Conservation (phyloP, 2,329 filamentous ascomycete genomes). For the Ophiocordyceps camponoti-leonardi region DNA sequence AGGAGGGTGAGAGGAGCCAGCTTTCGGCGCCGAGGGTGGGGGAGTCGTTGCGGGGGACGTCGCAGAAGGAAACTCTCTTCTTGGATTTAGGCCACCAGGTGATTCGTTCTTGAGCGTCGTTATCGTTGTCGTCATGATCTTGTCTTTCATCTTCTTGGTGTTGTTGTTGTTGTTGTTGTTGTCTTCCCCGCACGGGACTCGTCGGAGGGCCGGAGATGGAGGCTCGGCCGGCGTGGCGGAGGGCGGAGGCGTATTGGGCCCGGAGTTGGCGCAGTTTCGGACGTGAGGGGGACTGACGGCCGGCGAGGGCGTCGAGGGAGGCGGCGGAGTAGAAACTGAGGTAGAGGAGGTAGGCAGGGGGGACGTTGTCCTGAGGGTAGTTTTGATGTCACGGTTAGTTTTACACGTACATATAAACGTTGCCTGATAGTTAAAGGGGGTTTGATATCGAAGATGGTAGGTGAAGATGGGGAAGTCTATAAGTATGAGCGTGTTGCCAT, state of each 20-base stretch:
- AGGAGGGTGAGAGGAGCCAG: constrained; percentile 10
- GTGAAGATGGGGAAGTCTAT: too few relatives aligned
- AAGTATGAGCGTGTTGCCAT: not conserved
- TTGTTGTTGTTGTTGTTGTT: too few relatives aligned
- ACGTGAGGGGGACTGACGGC: constrained; percentile 25
- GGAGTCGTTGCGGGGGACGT: constrained; percentile 29
- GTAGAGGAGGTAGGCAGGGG: constrained; percentile 39
- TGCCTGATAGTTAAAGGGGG: too few relatives aligned
- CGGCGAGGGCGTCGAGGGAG: constrained; percentile 39
- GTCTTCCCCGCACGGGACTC: too few relatives aligned
- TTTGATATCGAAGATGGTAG: too few relatives aligned
- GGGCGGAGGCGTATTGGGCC: constrained; percentile 31
- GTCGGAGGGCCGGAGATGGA: not conserved
- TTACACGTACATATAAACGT: too few relatives aligned
- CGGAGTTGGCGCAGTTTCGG: constrained; percentile 32
- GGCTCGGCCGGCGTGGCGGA: constrained; percentile 20
- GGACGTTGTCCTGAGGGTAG: constrained; percentile 18
- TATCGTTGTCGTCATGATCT: too few relatives aligned
- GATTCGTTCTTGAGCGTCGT: too few relatives aligned
- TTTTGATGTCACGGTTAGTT: too few relatives aligned
- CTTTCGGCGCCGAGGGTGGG: constrained; percentile 40
- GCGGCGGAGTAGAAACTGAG: constrained; percentile 44
- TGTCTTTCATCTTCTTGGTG: too few relatives aligned
- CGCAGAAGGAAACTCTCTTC: constrained; percentile 21
- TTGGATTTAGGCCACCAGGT: constrained; percentile 11